Percentiles rank a stretch among this genome's conserved stretches.
Evolutionary conservation across 2,329 filamentous ascomycete species (phyloP).

Genomic region (Paramyrothecium roridum): DNA sequence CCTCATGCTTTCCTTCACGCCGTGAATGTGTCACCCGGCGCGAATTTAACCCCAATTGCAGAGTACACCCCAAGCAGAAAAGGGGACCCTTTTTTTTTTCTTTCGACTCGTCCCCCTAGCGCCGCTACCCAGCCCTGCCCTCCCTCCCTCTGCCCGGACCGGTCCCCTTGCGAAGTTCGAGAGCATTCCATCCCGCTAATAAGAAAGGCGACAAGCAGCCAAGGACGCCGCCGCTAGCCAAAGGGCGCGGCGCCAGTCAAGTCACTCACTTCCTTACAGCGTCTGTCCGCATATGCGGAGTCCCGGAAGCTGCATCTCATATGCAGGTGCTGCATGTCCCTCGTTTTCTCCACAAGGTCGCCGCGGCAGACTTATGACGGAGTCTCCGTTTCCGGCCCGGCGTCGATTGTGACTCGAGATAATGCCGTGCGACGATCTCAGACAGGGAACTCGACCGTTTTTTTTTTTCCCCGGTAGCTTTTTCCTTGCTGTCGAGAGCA

Average conservation of each 20-base stretch:
- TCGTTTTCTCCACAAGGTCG: background rate
- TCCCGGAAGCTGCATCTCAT: background rate
- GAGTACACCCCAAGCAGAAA: too few species aligned
- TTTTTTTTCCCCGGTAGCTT: background rate
- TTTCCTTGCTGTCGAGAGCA: too few species aligned
- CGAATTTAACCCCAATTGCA: too few species aligned
- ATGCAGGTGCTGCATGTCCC: background rate
- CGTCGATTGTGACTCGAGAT: background rate
- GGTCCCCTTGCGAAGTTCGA: background rate
- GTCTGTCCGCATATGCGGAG: background rate
- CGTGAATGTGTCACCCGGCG: too few species aligned
- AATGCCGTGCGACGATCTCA: background rate
- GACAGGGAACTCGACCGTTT: background rate
- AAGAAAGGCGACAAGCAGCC: background rate
- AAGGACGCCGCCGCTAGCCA: background rate
- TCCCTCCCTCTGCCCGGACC: background rate
- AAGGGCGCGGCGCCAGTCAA: background rate
- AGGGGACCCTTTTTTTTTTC: too few species aligned
- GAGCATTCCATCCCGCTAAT: background rate
- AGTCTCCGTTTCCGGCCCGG: conserved; percentile 2
- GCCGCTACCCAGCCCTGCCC: too few species aligned
- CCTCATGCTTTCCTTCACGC: too few species aligned
- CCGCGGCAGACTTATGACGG: background rate
- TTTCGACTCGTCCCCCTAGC: too few species aligned
- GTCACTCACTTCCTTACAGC: too few species aligned